These are phyloP conservation scores for Hypericum androsaemum DNA, from an alignment of 345 rosid genomes.

Conservation along the genomic window DNA sequence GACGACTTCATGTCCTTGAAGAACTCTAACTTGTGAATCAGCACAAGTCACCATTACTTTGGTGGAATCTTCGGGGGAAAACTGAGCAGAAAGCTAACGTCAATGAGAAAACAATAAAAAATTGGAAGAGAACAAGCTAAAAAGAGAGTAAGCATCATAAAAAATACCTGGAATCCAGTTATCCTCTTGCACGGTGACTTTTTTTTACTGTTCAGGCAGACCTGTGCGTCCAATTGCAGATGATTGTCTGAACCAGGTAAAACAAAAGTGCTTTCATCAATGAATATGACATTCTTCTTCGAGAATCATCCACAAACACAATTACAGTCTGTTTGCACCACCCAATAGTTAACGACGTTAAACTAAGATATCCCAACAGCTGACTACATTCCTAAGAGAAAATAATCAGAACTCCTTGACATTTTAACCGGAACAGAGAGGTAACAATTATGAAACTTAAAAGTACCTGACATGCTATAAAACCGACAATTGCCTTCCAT, in stretches of 20 bases:
- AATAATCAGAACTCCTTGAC: too few relatives aligned
- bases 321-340: too few relatives aligned
- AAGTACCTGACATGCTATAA: constrained; percentile 44
- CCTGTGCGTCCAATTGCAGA: constrained; percentile 65
- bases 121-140: background rate
- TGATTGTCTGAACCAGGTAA: constrained; percentile 42
- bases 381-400: too few relatives aligned
- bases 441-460: background rate
- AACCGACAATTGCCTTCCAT: constrained; percentile 49
- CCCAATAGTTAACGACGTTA: too few relatives aligned
- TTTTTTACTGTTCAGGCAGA: constrained; percentile 58
- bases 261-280: constrained; percentile 1
- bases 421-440: background rate
- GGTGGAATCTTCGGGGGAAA: constrained; percentile 53
- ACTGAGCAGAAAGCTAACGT: constrained; percentile 28
- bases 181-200: constrained; percentile 62
- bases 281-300: too few relatives aligned
- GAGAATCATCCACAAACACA: too few relatives aligned
- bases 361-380: too few relatives aligned
- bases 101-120: background rate
- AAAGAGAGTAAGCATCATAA: constrained; percentile 4
- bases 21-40: constrained; percentile 80
- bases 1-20: constrained; percentile 57
- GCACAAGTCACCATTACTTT: constrained; percentile 80
- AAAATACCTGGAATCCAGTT: constrained; percentile 64